Evolutionary conservation across 2,329 filamentous ascomycete genomes (phyloP), one percentile per base, ranked within the genome.

Genomic region (Sporothrix inflata): DNA sequence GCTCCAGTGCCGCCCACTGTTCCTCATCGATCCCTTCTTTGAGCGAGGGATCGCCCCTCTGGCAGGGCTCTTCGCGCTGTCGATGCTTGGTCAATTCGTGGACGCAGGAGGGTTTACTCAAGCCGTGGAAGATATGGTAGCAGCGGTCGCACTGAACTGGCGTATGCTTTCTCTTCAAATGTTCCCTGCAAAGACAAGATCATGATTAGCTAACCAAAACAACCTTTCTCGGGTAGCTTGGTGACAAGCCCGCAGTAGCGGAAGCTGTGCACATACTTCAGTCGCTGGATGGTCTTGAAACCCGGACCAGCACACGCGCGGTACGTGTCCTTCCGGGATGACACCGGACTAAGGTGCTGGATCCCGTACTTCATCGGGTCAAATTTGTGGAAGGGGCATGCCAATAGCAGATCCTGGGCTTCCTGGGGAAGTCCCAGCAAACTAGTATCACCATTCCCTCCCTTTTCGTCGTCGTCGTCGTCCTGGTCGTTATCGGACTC

Each of bases 91-190:
- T 72, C 53, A 78, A 68, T 40, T 75, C 72, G 19, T 73, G 68
- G 4, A 75, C 72, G n/a, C 72, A 75, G 1, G 71, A 61, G 12
- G 75, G 71, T 12, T 70, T 73, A 27, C 74, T 71, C 6, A 66
- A 63, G 0, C 74, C 76, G 2, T 63, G 49, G 45, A 78, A 78
- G 12, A 77, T 75, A 24, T 69, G 70, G 65, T 77, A 77, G 74
- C 77, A 78, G 9, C 77, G 75, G 21, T 78, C 74, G 60, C 77
- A 78, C 57, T 78, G 77, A 2, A 78, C 75, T 3, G 76, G 75
- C 2, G 75, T 76, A 71, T 78, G 77, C 11, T 75, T 77, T 21
- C 77, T 71, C 60, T 75, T 78, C 40, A 78, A 61, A 34, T 78
- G 77, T 45, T 78, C 77, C 72, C 77, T 78, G 30, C 5, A 9